Percentiles rank a stretch among this genome's conserved stretches.
phyloP scores from a whole-genome alignment of 2,329 filamentous ascomycete species.

The Arachnomyces sp. region DNA sequence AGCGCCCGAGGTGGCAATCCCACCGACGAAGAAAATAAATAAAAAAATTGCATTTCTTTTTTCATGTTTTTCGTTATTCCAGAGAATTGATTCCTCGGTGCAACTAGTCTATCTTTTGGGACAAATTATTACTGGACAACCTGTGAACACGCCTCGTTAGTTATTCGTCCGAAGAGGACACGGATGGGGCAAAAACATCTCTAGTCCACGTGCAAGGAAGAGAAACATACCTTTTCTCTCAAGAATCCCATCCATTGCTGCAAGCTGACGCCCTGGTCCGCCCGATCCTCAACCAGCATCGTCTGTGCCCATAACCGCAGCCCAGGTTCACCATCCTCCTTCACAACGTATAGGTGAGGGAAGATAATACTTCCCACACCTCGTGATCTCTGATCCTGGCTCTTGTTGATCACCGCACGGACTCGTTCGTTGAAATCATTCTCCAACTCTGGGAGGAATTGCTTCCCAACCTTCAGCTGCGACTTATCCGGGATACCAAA shows the following conservation, averaged over 20 bases:
- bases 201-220: constrained; percentile 14
- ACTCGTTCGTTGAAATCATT: constrained; percentile 96
- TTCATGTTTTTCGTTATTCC: constrained; percentile 6
- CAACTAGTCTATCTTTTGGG: too few species aligned
- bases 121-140: constrained; percentile 24
- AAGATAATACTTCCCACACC: constrained; percentile 90
- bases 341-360: constrained; percentile 85
- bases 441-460: constrained; percentile 75
- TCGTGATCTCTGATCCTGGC: constrained; percentile 73
- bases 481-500: constrained; percentile 80
- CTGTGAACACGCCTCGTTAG: too few species aligned
- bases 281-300: constrained; percentile 85
- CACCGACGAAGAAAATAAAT: constrained; percentile 5
- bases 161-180: constrained; percentile 4
- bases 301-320: constrained; percentile 96
- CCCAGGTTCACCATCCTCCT: constrained; percentile 92
- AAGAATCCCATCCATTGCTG: constrained; percentile 88
- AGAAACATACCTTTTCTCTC: constrained; percentile 75
- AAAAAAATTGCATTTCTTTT: constrained; percentile 15
- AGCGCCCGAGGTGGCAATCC: not conserved
- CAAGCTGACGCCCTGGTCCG: constrained; percentile 87
- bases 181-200: constrained; percentile 14
- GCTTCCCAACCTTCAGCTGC: constrained; percentile 86
- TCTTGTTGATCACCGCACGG: constrained; percentile 84
- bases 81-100: too few species aligned